A percentile compares a stretch with the other conserved stretches of the same genome.
phyloP scores from a whole-genome alignment of 129 eudicot genomes.

The Saposhnikovia divaricata region DNA sequence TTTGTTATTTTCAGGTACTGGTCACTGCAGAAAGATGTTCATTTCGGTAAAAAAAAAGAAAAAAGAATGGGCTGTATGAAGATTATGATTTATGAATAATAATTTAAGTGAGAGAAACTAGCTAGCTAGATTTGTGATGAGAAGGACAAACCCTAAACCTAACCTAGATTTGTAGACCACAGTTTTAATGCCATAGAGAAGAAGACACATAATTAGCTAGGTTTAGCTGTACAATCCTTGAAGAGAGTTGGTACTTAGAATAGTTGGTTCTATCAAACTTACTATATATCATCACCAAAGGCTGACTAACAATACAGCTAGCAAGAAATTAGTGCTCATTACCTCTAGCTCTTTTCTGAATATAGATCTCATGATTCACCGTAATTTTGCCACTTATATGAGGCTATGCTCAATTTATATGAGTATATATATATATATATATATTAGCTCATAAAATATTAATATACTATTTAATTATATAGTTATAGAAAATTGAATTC shows the following conservation, averaged over 20 bases:
- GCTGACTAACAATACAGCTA: not conserved
- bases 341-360: not conserved
- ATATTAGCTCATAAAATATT: too few species aligned
- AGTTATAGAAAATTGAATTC: too few species aligned
- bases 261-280: not conserved
- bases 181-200: not conserved
- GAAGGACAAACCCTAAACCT: not conserved
- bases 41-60: not conserved
- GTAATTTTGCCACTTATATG: not conserved
- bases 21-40: not conserved
- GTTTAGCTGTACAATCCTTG: not conserved
- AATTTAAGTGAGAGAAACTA: not conserved
- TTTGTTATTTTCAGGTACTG: not conserved
- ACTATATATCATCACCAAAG: constrained; percentile 2
- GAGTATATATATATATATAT: too few species aligned
- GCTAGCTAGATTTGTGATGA: not conserved
- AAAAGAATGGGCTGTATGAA: not conserved
- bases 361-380: not conserved
- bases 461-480: too few species aligned
- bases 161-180: constrained; percentile 3
- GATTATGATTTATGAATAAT: not conserved
- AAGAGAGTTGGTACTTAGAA: not conserved
- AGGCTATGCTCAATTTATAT: not conserved
- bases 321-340: not conserved
- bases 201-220: not conserved